Percentiles rank a stretch among this genome's conserved stretches.
Conservation (phyloP, 2,329 filamentous ascomycete genomes). For the Cordyceps tenuipes region DNA sequence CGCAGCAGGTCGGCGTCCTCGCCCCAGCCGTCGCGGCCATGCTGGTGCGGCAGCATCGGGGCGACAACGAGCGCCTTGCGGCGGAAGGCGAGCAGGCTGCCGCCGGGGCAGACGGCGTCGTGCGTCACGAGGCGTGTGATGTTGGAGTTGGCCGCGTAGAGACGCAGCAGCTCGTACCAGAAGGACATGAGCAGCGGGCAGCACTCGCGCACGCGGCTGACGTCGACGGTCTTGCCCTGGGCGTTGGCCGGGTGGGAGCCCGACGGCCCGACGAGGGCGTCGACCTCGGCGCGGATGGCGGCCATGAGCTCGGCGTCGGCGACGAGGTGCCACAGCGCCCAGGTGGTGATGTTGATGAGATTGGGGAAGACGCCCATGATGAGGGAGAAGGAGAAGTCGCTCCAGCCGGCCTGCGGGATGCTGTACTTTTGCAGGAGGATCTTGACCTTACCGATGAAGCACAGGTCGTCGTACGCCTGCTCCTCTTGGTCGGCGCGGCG, state of each 20-base stretch:
- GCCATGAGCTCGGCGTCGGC: constrained; percentile 2
- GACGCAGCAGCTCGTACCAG: constrained; percentile 9
- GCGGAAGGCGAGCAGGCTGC: background rate
- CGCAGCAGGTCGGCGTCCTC: constrained; percentile 1
- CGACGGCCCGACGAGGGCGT: background rate
- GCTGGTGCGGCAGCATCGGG: constrained; percentile 10
- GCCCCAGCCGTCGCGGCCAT: constrained; percentile 4
- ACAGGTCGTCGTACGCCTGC: background rate
- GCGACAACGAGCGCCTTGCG: constrained; percentile 7
- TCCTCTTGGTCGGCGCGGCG: background rate
- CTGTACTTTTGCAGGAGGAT: background rate
- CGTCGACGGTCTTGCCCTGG: background rate
- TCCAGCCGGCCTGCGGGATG: constrained; percentile 3
- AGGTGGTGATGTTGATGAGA: constrained; percentile 7
- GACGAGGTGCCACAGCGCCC: constrained; percentile 9
- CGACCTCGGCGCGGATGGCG: background rate
- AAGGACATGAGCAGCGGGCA: constrained; percentile 10
- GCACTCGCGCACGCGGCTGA: constrained; percentile 4
- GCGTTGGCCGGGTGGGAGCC: background rate
- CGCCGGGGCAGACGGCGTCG: background rate
- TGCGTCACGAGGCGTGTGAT: constrained; percentile 5
- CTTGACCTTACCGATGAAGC: constrained; percentile 6
- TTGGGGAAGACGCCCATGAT: constrained; percentile 9
- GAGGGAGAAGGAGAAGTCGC: constrained; percentile 10
- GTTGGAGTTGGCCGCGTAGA: constrained; percentile 9